Evolutionary conservation across 2,329 filamentous ascomycete species (phyloP).

Genomic region (Botrytis medusae): DNA sequence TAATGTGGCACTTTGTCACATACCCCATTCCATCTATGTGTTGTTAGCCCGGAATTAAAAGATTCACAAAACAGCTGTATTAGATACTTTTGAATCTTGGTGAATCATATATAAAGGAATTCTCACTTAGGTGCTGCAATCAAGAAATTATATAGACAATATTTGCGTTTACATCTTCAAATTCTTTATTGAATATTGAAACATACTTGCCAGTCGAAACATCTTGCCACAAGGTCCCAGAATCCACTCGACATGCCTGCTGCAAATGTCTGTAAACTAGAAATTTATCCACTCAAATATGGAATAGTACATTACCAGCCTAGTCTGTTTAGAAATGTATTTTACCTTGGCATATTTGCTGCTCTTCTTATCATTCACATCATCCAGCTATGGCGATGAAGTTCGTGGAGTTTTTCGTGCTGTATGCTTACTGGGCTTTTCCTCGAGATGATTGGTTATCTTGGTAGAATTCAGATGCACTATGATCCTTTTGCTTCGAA

Average conservation of each 20-base stretch:
- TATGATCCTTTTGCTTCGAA: conserved; percentile 27
- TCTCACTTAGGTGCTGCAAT: background rate
- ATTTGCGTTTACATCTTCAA: background rate
- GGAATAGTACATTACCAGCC: background rate
- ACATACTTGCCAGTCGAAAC: background rate
- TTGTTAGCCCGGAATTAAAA: background rate
- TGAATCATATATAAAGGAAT: background rate
- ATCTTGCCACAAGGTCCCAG: background rate
- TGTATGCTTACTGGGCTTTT: conserved; percentile 53
- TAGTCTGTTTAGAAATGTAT: conserved; percentile 4
- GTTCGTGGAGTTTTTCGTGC: conserved; percentile 56
- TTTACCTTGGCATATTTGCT: conserved; percentile 27
- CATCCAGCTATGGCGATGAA: conserved; percentile 43
- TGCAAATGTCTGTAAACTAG: background rate
- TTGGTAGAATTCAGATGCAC: conserved; percentile 43
- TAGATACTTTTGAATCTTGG: background rate
- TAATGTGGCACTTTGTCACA: background rate
- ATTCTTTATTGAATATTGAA: background rate
- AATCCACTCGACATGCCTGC: background rate
- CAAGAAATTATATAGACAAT: background rate
- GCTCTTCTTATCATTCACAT: conserved; percentile 28
- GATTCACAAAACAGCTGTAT: background rate
- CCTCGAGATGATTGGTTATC: conserved; percentile 58
- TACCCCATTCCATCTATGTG: background rate
- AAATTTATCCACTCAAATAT: background rate